Evolutionary conservation across 106 monocot genomes (phyloP).

Genomic region (Dendrobium huoshanense): DNA sequence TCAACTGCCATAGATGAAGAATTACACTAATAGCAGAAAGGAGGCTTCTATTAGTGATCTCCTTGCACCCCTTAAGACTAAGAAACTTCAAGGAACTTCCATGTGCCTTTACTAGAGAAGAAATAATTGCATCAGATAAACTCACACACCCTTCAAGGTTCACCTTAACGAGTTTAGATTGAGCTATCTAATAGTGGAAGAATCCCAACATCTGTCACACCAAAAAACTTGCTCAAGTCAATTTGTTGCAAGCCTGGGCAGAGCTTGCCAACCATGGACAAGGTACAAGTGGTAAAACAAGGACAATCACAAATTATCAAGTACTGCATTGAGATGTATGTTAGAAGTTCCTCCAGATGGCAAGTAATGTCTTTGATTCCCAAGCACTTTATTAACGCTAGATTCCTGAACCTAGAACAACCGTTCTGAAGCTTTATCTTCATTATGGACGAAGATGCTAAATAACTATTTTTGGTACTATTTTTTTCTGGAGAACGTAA

Average conservation of each 20-base stretch:
- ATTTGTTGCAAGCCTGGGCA: conserved; percentile 52
- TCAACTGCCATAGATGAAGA: no score
- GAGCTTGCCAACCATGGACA: conserved; percentile 47
- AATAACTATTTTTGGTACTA: no score
- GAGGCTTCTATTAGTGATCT: conserved; percentile 55
- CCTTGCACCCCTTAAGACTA: conserved; percentile 62
- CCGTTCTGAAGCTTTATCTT: conserved; percentile 15
- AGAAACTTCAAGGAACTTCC: conserved; percentile 54
- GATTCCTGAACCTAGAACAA: conserved; percentile 33
- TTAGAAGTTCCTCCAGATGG: conserved; percentile 13
- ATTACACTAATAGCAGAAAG: background rate
- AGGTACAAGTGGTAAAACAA: conserved; percentile 51
- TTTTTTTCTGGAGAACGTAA: no score
- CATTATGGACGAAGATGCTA: no score
- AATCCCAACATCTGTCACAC: conserved; percentile 48
- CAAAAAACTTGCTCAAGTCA: conserved; percentile 50
- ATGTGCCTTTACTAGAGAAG: conserved; percentile 39
- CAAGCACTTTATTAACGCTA: conserved; percentile 58
- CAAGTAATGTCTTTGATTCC: conserved; percentile 57
- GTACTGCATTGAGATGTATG: conserved; percentile 40
- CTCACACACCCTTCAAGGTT: conserved; percentile 52
- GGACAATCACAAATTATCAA: conserved; percentile 61
- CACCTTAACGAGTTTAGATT: conserved; percentile 43
- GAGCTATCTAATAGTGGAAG: conserved; percentile 41
- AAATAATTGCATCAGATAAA: conserved; percentile 49